A percentile compares a stretch with the other conserved stretches of the same genome.
These are phyloP conservation scores for Chaetomiaceae sp. DNA, from an alignment of 2,329 filamentous ascomycete genomes.

Conservation along the genomic window DNA sequence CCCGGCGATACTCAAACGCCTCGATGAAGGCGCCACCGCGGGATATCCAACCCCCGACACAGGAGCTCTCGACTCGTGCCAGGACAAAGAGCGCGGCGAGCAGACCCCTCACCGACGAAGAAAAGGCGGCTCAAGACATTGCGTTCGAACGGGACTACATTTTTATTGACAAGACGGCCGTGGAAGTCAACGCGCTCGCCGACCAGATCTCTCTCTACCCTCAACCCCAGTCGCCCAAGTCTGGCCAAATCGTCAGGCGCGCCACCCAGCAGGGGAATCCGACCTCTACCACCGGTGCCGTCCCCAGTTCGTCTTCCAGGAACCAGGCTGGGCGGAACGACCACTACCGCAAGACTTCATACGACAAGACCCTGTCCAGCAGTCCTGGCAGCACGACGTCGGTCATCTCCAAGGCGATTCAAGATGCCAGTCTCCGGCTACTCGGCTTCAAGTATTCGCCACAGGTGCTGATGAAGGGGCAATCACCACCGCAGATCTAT, in stretches of 20 bases:
- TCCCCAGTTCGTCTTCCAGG: constrained; percentile 61
- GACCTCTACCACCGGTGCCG: constrained; percentile 63
- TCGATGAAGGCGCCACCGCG: constrained; percentile 33
- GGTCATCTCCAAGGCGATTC: constrained; percentile 89
- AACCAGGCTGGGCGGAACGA: constrained; percentile 66
- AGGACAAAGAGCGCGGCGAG: constrained; percentile 20
- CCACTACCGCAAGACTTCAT: constrained; percentile 73
- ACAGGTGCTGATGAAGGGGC: constrained; percentile 54
- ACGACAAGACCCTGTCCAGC: constrained; percentile 69
- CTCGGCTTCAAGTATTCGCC: constrained; percentile 68
- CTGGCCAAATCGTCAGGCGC: constrained; percentile 64
- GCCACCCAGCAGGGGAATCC: constrained; percentile 73
- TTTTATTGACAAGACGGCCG: constrained; percentile 86
- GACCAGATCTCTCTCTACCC: constrained; percentile 89
- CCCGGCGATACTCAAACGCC: constrained; percentile 38
- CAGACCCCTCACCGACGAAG: constrained; percentile 47
- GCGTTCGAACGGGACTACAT: constrained; percentile 93
- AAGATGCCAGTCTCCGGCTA: constrained; percentile 76
- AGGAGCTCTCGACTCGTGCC: constrained; percentile 33
- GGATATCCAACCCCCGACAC: constrained; percentile 32
- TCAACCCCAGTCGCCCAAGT: constrained; percentile 47
- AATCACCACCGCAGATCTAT: constrained; percentile 71
- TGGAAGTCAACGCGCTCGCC: constrained; percentile 95
- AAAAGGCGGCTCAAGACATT: constrained; percentile 76
- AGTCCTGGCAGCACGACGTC: constrained; percentile 71